These are phyloP conservation scores for Plantago rigida DNA, from an alignment of 305 asterid species.

Conservation along the genomic window DNA sequence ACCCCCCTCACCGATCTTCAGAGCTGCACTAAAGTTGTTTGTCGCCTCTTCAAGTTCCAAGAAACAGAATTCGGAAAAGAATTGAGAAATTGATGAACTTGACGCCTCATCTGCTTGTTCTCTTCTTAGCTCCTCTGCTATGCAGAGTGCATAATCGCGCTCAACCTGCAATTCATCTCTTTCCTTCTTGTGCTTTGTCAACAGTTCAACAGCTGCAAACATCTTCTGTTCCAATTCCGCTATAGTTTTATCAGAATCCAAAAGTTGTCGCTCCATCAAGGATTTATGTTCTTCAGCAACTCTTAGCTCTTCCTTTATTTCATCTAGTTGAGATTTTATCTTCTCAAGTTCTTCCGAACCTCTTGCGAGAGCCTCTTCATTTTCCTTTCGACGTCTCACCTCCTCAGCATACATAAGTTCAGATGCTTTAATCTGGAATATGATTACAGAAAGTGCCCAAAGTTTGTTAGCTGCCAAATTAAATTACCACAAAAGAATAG, in stretches of 20 bases:
- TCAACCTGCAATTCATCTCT: constrained; percentile 62
- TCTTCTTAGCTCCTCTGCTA: constrained; percentile 57
- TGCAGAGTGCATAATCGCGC: constrained; percentile 56
- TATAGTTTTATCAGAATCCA: constrained; percentile 44
- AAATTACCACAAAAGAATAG: neutral
- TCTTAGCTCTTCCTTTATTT: constrained; percentile 43
- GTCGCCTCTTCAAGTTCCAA: constrained; percentile 79
- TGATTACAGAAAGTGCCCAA: neutral
- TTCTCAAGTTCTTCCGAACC: constrained; percentile 49
- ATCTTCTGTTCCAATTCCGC: constrained; percentile 75
- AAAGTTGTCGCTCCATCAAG: constrained; percentile 52
- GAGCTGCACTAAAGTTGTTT: constrained; percentile 40
- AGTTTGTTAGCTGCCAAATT: constrained; percentile 19
- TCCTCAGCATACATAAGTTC: constrained; percentile 49
- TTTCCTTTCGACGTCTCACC: constrained; percentile 48
- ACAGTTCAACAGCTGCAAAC: constrained; percentile 65
- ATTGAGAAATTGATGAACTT: constrained; percentile 40
- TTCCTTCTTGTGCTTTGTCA: constrained; percentile 73
- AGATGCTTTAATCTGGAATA: constrained; percentile 53
- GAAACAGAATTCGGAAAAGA: constrained; percentile 61
- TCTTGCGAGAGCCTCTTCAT: constrained; percentile 56
- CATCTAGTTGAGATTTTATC: constrained; percentile 41
- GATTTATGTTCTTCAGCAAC: constrained; percentile 47
- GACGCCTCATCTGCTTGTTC: constrained; percentile 49
- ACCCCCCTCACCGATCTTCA: constrained; percentile 85